These are phyloP conservation scores for Beauveria asiatica DNA, from an alignment of 2,329 filamentous ascomycete genomes.

Conservation along the genomic window DNA sequence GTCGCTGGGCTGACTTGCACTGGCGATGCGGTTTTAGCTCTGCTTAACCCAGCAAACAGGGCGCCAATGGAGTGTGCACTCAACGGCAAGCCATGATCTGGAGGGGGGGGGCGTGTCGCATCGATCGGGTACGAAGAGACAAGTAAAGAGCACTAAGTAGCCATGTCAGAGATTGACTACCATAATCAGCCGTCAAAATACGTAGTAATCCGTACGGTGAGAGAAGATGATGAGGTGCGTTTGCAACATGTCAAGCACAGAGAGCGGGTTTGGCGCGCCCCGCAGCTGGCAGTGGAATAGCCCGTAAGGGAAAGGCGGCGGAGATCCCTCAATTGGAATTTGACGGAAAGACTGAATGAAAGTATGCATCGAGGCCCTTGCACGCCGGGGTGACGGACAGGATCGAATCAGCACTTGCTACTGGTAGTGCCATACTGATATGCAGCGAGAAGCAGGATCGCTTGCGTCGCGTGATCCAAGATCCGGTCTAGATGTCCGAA, in stretches of 20 bases:
- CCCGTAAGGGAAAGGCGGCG: not conserved
- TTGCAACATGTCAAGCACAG: not conserved
- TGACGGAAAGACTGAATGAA: not conserved
- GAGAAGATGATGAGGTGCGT: not conserved
- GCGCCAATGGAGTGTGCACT: not conserved
- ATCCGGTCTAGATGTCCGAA: no score
- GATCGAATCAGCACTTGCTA: no score
- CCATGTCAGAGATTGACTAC: not conserved
- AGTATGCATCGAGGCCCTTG: not conserved
- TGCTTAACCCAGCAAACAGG: not conserved
- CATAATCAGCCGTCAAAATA: no score
- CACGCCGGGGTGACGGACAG: not conserved
- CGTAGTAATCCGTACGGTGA: not conserved
- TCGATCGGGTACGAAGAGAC: not conserved
- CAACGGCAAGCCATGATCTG: not conserved
- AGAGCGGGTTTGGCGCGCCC: not conserved
- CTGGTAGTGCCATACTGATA: no score
- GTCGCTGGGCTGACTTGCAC: not conserved
- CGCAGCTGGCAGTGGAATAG: not conserved
- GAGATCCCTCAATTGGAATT: not conserved
- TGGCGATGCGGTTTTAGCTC: not conserved
- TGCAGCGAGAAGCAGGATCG: no score
- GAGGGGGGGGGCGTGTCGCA: not conserved
- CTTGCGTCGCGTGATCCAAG: no score
- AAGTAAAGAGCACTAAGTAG: not conserved